Percentiles rank a stretch among this genome's conserved stretches.
Evolutionary conservation across 805 yeast genomes (phyloP).

Genomic region (Saturnispora dispora): DNA sequence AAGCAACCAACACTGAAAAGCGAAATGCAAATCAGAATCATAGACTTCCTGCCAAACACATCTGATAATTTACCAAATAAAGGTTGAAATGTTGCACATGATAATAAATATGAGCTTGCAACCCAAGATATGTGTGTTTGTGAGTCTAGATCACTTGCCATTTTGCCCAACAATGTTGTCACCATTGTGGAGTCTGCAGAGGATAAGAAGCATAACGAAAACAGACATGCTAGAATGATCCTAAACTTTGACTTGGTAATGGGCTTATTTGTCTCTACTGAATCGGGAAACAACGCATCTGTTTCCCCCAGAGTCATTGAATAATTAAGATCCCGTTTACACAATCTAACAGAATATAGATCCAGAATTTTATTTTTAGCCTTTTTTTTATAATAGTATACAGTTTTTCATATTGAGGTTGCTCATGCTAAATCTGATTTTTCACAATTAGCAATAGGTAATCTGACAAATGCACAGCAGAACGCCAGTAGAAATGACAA

Average conservation of each 20-base stretch:
- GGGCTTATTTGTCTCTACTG: background rate
- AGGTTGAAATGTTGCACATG: constrained; percentile 42
- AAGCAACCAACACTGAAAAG: constrained; percentile 31
- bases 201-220: constrained; percentile 29
- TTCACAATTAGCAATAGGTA: background rate
- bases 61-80: constrained; percentile 44
- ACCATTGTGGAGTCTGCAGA: constrained; percentile 46
- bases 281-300: background rate
- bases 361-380: background rate
- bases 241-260: background rate
- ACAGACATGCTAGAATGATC: constrained; percentile 10
- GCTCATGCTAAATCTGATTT: background rate
- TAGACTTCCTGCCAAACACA: constrained; percentile 39
- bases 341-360: background rate
- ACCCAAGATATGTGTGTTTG: constrained; percentile 33
- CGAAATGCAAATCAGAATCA: constrained; percentile 26
- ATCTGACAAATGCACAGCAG: background rate
- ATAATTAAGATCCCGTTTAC: background rate
- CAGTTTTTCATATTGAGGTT: background rate
- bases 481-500: background rate
- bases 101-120: constrained; percentile 32
- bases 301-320: background rate
- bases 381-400: too few relatives aligned
- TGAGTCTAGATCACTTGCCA: constrained; percentile 41
- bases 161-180: constrained; percentile 39